Evolutionary conservation across 768 basidiomycete species (phyloP).

Genomic region (Nidularia pulvinata): DNA sequence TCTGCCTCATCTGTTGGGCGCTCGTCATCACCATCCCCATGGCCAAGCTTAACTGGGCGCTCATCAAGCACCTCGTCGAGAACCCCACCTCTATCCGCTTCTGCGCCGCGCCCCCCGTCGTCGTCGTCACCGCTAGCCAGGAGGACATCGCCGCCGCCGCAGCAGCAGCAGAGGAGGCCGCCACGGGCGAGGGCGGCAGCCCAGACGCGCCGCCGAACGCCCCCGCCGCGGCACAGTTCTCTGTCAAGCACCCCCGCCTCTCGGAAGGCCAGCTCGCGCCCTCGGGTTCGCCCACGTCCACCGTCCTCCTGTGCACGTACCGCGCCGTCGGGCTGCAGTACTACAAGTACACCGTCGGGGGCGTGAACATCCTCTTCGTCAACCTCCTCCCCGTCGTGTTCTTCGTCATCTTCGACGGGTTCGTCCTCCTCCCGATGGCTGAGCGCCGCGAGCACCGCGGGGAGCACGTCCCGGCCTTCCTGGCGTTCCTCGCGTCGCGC

Average conservation of each 20-base stretch:
- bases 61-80: conserved; percentile 78
- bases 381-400: conserved; percentile 94
- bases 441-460: conserved; percentile 58
- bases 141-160: conserved; percentile 16
- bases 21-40: conserved; percentile 95
- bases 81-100: conserved; percentile 90
- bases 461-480: conserved; percentile 59
- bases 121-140: conserved; percentile 53
- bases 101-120: conserved; percentile 80
- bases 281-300: conserved; percentile 76
- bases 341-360: conserved; percentile 99
- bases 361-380: conserved; percentile 98
- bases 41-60: conserved; percentile 97
- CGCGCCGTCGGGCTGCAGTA: conserved; percentile 88
- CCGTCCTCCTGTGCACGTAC: conserved; percentile 94
- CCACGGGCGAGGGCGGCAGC: conserved; percentile 12
- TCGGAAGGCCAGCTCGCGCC: conserved; percentile 91
- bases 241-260: conserved; percentile 72
- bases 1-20: conserved; percentile 94
- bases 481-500: conserved; percentile 70
- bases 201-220: too few relatives aligned
- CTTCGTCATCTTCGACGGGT: conserved; percentile 94
- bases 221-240: conserved; percentile 42
- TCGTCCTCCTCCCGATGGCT: conserved; percentile 73
- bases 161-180: conserved; percentile 10